Evolutionary conservation across 345 rosid species (phyloP).

Genomic region (Eucalyptus erythrocorys): DNA sequence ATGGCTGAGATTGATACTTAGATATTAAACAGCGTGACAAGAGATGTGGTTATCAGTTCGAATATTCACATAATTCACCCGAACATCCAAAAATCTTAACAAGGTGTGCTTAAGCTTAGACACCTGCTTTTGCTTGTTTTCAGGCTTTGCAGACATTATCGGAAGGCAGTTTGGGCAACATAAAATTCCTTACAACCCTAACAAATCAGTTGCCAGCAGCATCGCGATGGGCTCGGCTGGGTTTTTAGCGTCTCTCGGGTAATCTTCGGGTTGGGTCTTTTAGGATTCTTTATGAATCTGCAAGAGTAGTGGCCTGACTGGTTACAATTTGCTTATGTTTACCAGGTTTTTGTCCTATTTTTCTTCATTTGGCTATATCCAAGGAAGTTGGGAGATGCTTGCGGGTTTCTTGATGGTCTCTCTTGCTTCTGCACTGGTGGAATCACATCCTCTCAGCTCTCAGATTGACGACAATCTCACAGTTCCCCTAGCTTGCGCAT

Average conservation of each 20-base stretch:
- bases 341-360: slow-evolving; percentile 68
- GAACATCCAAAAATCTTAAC: not conserved
- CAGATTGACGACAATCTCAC: slow-evolving; percentile 89
- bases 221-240: slow-evolving; percentile 70
- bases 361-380: slow-evolving; percentile 51
- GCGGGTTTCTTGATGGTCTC: slow-evolving; percentile 55
- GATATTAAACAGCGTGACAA: not conserved
- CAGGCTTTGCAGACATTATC: slow-evolving; percentile 83
- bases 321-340: not conserved
- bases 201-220: slow-evolving; percentile 80
- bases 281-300: not conserved
- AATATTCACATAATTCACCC: not conserved
- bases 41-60: not conserved
- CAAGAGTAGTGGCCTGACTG: not conserved
- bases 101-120: not conserved
- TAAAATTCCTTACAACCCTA: slow-evolving; percentile 72
- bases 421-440: slow-evolving; percentile 60
- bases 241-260: slow-evolving; percentile 59
- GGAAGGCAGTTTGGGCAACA: slow-evolving; percentile 63
- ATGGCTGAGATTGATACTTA: not conserved
- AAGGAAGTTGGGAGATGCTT: slow-evolving; percentile 34
- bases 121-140: not conserved
- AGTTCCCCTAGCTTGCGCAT: slow-evolving; percentile 46
- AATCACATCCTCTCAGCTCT: slow-evolving; percentile 79
- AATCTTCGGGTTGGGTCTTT: not conserved